phyloP scores from a whole-genome alignment of 495 filamentous ascomycete species.

The Trichoderma gamsii region DNA sequence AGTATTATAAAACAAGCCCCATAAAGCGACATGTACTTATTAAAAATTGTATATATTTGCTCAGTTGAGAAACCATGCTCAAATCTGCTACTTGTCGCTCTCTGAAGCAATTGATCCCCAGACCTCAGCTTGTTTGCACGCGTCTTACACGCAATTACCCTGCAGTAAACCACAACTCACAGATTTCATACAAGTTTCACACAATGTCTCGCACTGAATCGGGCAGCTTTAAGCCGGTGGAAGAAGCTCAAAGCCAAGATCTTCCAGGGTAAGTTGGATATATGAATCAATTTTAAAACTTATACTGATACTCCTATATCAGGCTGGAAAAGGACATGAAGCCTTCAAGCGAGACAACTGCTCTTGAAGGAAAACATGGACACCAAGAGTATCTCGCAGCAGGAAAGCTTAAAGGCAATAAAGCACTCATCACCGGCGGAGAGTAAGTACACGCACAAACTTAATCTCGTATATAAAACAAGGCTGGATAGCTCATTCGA shows the following conservation, averaged over 20 bases:
- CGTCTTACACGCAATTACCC: neutral
- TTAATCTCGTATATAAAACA: neutral
- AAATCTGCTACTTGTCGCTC: neutral
- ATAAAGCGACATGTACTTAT: neutral
- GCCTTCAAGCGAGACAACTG: conserved; percentile 25
- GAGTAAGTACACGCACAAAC: conserved; percentile 33
- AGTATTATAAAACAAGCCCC: neutral
- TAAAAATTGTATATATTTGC: no score
- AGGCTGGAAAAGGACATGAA: conserved; percentile 26
- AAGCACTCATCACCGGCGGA: conserved; percentile 51
- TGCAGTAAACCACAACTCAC: neutral
- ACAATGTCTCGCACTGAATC: neutral
- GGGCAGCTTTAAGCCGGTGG: conserved; percentile 15
- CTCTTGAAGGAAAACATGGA: conserved; percentile 23
- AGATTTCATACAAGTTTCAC: neutral
- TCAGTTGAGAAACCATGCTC: neutral
- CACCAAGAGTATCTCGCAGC: conserved; percentile 26
- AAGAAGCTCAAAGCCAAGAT: conserved; percentile 15
- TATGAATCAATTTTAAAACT: neutral
- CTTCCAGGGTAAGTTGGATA: conserved; percentile 11
- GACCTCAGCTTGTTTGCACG: neutral
- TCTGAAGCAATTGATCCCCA: neutral
- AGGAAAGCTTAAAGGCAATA: conserved; percentile 46
- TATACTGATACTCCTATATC: neutral
- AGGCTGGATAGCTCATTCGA: neutral